phyloP scores from a whole-genome alignment of 768 basidiomycete genomes.

The Hericium coralloides region DNA sequence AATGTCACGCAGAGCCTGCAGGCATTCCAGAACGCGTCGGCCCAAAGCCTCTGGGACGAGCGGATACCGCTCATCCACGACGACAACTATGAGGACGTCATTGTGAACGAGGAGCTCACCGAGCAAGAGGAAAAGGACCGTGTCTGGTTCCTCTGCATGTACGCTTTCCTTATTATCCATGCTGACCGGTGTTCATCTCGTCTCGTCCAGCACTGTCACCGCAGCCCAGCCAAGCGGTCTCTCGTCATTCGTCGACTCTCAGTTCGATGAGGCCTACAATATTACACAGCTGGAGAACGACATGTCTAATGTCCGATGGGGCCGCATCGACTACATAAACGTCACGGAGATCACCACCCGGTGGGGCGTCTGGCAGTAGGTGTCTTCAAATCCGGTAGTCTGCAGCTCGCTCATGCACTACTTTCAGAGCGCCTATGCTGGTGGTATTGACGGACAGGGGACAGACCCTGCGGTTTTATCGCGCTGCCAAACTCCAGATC shows the following conservation, averaged over 20 bases:
- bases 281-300: constrained; percentile 47
- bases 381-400: constrained; percentile 12
- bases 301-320: constrained; percentile 69
- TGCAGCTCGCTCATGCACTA: constrained; percentile 1
- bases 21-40: constrained; percentile 19
- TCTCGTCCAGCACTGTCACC: constrained; percentile 42
- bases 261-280: constrained; percentile 72
- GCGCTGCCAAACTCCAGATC: constrained; percentile 51
- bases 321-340: constrained; percentile 79
- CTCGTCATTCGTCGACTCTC: constrained; percentile 60
- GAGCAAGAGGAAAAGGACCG: constrained; percentile 54
- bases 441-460: constrained; percentile 68
- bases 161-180: constrained; percentile 17
- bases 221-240: constrained; percentile 50
- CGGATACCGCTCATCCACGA: constrained; percentile 78
- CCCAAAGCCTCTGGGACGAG: constrained; percentile 47
- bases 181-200: neutral
- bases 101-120: constrained; percentile 61
- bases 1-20: constrained; percentile 56
- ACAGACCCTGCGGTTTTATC: constrained; percentile 74
- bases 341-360: constrained; percentile 79
- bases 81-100: constrained; percentile 63
- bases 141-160: constrained; percentile 78
- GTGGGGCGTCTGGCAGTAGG: constrained; percentile 81
- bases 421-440: constrained; percentile 61